phyloP scores from a whole-genome alignment of 495 filamentous ascomycete species.

The Talaromyces adpressus region DNA sequence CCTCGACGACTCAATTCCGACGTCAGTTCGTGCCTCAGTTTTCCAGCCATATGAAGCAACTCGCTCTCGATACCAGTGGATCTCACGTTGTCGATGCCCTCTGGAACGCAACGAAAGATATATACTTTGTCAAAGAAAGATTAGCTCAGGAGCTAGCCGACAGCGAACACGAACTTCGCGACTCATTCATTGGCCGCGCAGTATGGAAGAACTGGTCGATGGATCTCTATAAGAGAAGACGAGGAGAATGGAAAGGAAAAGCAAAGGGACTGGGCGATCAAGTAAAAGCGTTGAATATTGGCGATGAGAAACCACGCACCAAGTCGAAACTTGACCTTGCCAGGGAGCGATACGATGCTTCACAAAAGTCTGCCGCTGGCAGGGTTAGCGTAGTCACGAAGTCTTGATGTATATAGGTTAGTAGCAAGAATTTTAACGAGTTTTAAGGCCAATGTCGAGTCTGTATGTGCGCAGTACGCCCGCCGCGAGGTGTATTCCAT shows the following conservation, averaged over 20 bases:
- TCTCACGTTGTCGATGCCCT: slow-evolving; percentile 75
- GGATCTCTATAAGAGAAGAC: slow-evolving; percentile 69
- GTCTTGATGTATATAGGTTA: not conserved
- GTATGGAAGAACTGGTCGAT: slow-evolving; percentile 92
- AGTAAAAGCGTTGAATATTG: slow-evolving; percentile 12
- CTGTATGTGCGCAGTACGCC: not conserved
- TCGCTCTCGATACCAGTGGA: slow-evolving; percentile 65
- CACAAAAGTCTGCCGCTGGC: slow-evolving; percentile 5
- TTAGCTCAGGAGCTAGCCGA: slow-evolving; percentile 57
- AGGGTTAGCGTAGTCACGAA: not conserved
- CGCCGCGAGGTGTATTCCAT: not conserved
- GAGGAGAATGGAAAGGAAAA: slow-evolving; percentile 63
- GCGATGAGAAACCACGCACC: slow-evolving; percentile 22
- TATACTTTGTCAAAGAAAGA: slow-evolving; percentile 60
- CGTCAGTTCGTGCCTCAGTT: slow-evolving; percentile 57
- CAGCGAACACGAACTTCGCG: slow-evolving; percentile 59
- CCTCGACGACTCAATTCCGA: slow-evolving; percentile 49
- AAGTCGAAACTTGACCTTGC: slow-evolving; percentile 44
- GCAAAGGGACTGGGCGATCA: slow-evolving; percentile 45
- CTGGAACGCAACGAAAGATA: slow-evolving; percentile 58
- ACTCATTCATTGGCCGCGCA: slow-evolving; percentile 67
- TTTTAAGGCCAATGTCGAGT: not conserved
- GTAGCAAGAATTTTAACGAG: not conserved
- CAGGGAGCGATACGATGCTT: slow-evolving; percentile 30
- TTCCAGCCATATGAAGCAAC: slow-evolving; percentile 48